Conservation (phyloP, 177 flowering plant species). For the Vitis hybrid region DNA sequence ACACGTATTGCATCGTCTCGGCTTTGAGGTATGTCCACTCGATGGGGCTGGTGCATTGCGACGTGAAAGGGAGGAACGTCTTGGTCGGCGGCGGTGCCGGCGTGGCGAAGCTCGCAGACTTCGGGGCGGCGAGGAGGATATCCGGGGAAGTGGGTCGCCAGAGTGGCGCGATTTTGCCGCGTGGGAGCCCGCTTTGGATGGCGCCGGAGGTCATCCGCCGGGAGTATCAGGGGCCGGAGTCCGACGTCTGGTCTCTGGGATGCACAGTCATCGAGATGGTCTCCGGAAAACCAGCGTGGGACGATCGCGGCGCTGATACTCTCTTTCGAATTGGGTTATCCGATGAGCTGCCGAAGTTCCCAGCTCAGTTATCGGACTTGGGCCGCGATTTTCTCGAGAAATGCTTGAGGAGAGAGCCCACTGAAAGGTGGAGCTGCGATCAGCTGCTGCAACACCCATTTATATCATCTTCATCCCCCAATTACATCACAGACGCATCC, state of each 20-base stretch:
- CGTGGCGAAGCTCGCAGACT: constrained; percentile 75
- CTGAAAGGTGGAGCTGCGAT: constrained; percentile 63
- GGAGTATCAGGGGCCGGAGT: constrained; percentile 58
- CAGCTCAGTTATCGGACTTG: constrained; percentile 42
- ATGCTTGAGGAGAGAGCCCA: constrained; percentile 55
- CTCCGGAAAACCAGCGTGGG: constrained; percentile 67
- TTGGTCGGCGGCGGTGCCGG: constrained; percentile 35
- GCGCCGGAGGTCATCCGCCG: constrained; percentile 78
- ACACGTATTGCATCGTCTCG: constrained; percentile 43
- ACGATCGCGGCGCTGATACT: constrained; percentile 39
- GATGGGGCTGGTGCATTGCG: constrained; percentile 65
- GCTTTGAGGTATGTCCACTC: constrained; percentile 55
- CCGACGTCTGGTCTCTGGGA: constrained; percentile 84
- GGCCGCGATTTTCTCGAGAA: constrained; percentile 66
- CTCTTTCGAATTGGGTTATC: constrained; percentile 55
- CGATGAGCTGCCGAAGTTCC: constrained; percentile 47
- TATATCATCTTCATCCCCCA: constrained; percentile 5
- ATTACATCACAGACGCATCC: constrained; percentile 22
- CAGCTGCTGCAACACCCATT: constrained; percentile 73
- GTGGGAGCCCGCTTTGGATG: constrained; percentile 91
- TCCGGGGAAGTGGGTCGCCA: not conserved
- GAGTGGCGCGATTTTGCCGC: constrained; percentile 16
- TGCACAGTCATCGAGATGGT: constrained; percentile 86
- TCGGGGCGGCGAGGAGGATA: constrained; percentile 55
- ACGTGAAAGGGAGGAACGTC: constrained; percentile 71